Conservation (phyloP, 1,284 basidiomycete genomes). For the Heterobasidion irregulare region DNA sequence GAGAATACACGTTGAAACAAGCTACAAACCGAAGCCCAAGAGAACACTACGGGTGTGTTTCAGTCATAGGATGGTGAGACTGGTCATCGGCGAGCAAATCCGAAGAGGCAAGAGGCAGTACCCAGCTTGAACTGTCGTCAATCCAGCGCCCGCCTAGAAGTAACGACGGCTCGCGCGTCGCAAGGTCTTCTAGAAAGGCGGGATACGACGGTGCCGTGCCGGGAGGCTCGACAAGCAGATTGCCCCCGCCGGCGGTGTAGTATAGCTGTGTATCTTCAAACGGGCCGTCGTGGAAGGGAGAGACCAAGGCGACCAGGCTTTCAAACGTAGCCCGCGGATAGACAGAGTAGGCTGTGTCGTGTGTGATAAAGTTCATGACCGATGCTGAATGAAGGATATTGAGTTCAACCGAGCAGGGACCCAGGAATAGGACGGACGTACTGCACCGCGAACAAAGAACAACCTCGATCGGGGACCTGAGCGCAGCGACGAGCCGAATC, state of each 20-base stretch:
- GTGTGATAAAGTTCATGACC: slow-evolving; percentile 17
- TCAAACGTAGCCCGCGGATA: slow-evolving; percentile 16
- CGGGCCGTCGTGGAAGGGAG: neutral
- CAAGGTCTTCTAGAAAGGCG: neutral
- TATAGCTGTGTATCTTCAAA: slow-evolving; percentile 13
- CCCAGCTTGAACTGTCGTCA: slow-evolving; percentile 19
- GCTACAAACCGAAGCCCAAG: no score
- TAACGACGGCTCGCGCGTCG: slow-evolving; percentile 1
- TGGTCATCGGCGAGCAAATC: no score
- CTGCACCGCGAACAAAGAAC: slow-evolving; percentile 37
- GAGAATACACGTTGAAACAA: no score
- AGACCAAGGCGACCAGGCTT: slow-evolving; percentile 4
- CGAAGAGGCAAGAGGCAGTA: slow-evolving; percentile 15
- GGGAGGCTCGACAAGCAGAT: slow-evolving; percentile 2
- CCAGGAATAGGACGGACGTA: slow-evolving; percentile 15
- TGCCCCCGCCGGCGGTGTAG: slow-evolving; percentile 21
- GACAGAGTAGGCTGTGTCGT: slow-evolving; percentile 12
- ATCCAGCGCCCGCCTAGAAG: slow-evolving; percentile 15
- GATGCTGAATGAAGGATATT: slow-evolving; percentile 6
- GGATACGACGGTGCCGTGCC: neutral
- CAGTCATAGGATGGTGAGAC: no score
- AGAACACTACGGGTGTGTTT: no score
- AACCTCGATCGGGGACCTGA: slow-evolving; percentile 20
- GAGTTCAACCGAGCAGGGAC: neutral
- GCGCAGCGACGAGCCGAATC: slow-evolving; percentile 27